Base-by-base conservation (phyloP, 805 yeast species). In the Saccharomycopsis synnaedendra region DNA sequence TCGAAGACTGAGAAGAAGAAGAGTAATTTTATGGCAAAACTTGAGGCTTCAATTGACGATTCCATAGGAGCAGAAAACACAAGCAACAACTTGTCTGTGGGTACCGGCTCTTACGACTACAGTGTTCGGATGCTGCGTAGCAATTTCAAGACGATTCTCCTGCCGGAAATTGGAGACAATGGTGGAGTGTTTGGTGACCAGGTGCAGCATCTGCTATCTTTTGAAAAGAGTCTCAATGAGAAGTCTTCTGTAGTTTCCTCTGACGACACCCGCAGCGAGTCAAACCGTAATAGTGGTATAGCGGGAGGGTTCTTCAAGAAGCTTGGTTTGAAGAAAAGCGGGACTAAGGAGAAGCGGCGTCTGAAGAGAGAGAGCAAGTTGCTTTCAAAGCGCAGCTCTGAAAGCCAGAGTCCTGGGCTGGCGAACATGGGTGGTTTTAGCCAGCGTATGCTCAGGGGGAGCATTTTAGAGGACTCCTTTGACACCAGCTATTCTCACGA, bases 41-140 rank as follows among this genome's bases (percentile, higher is more conserved):
- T 51, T 30, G 52, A 51, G 38, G 50, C 52, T 10, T 48, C 54
- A 5, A 51, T 51, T 43, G 54, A 51, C 32, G 52, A 51, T 36
- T 37, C 51, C 4, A 36, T 49, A 40, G 46, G 45, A 19, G 46
- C 38, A 30, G 32, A 39, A 11, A n/a, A 39, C 32, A 32, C 28
- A 19, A 40, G 39, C 31, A 28, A 32, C 28, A 43, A 9, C 39
- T 7, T 19, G 19, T 34, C n/a, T 28, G 39, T 9, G 5, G 10
- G 9, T 32, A 9, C 36, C n/a, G 8, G 10, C 8, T 5, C 32
- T 27, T 30, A 19, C 31, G 41, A 44, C 27, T 29, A 34, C n/a
- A 36, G 45, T n/a, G 11, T 30, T 36, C 28, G 51, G 30, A 47
- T 47, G 29, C 43, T 46, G 3, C 27, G 46, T 33, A 42, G 46